Evolutionary conservation across 2,329 filamentous ascomycete genomes (phyloP).

Genomic region (Cladophialophora immunda): DNA sequence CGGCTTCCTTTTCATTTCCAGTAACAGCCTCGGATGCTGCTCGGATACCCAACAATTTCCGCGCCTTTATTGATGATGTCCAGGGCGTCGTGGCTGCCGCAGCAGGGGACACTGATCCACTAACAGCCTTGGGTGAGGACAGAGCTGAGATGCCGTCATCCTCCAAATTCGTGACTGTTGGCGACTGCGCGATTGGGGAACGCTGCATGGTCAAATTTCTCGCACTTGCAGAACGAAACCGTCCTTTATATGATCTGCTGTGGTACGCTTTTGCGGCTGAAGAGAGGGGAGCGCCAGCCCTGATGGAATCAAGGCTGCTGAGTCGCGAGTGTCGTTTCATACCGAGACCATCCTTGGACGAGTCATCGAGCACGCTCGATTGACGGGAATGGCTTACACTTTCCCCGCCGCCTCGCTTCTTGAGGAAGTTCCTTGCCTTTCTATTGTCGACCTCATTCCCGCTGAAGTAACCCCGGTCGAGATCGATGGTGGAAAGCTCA

Average conservation of each 20-base stretch:
- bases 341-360: conserved; percentile 71
- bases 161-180: conserved; percentile 66
- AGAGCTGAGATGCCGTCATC: conserved; percentile 44
- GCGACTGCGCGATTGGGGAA: conserved; percentile 55
- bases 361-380: conserved; percentile 79
- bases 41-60: conserved; percentile 73
- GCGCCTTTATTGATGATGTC: conserved; percentile 66
- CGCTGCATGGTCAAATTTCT: conserved; percentile 55
- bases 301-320: conserved; percentile 78
- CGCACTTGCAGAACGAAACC: conserved; percentile 69
- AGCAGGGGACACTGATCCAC: conserved; percentile 61
- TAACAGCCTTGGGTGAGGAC: conserved; percentile 57
- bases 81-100: conserved; percentile 57
- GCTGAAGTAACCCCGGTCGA: conserved; percentile 93
- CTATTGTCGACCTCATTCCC: conserved; percentile 82
- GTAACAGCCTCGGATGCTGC: conserved; percentile 80
- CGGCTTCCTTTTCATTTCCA: conserved; percentile 60
- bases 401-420: conserved; percentile 68
- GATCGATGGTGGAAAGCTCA: conserved; percentile 59
- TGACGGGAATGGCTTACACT: conserved; percentile 68
- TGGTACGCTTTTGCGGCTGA: conserved; percentile 75
- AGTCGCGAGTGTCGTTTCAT: conserved; percentile 79
- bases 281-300: conserved; percentile 65
- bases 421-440: conserved; percentile 76
- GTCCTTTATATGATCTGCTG: conserved; percentile 59